Base-by-base conservation (phyloP, 208 protist species). In the Porcisia deanei region DNA sequence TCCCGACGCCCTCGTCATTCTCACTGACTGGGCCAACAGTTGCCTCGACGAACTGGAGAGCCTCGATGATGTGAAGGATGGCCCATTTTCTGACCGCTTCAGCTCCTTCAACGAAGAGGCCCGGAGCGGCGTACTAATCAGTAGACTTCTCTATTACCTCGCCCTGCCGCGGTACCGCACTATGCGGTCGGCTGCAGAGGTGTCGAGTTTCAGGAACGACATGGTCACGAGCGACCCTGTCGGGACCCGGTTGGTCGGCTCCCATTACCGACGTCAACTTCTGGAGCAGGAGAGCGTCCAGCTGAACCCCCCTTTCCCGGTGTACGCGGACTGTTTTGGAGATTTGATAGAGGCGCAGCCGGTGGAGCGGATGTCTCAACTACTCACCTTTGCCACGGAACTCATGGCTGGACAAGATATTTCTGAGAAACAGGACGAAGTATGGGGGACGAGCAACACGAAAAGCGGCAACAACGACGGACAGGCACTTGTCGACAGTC, bases 81-180 rank as follows among this genome's bases (percentile, higher is more conserved):
- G 89, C 39, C 80, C 88, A 9, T 77, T 96, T 18, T 87, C 93
- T 8, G 76, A 71, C 63, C 90, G 91, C 69, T 92, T 96, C 77
- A 60, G 58, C 60, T 82, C 77, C 73, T 95, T 97, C 75, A 91
- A 85, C n/a, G 88, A 96, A 65, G 93, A 97, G 77, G 77, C 83
- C 39, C 88, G 91, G 47, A 95, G 86, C 75, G 94, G 91, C 30
- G 81, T 95, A 34, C 77, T 97, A 34, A 60, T 97, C 25, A 96
- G 91, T 68, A 90, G 94, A 0, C 81, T 97, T 65, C 84, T 97
- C 41, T 97, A 93, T 73, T 97, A 97, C 79, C 81, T 97, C 20
- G 90, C 94, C 39, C 78, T 97, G 12, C 94, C 94, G 16, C 89
- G 91, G 16, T 97, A 96, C 79, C 80, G 89, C 59, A 75, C 77